Evolutionary conservation across 1,284 basidiomycete species (phyloP), one percentile per base, ranked within the genome.

Genomic region (Ustilago nuda): DNA sequence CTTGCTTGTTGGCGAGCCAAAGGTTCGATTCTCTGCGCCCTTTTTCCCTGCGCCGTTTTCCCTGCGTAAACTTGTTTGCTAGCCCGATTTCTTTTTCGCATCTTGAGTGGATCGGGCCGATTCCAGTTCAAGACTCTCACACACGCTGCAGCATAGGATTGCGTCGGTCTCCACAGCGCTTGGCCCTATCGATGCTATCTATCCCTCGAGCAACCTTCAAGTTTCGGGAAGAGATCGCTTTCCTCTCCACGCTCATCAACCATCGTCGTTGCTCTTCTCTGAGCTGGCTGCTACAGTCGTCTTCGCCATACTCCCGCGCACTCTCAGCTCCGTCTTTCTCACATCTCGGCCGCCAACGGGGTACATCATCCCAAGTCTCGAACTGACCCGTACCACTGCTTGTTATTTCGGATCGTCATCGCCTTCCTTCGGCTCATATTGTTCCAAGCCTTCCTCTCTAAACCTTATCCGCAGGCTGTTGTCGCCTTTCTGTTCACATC

Each of bases 251-350:
- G 1, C 23, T 50, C 57, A 27, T 39, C 66, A 52, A 41, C 59
- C 23, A 67, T 58, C 55, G 50, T 53, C 55, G 66, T 37, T 48
- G 66, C 59, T 67, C 54, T 35, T 23, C 23, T 45, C 9, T 39
- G 59, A 67, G 59, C 55, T 48, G 59, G 64, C 57, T 41, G 23
- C 12, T 27, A 27, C 23, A 27, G 23, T 27, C 3, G 23, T 27
- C 23, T 27, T 27, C 23, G 0, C 3, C 23, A 27, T 27, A 27
- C 23, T 27, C 23, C 3, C 23, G 23, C 23, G 3, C 23, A 27
- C 3, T 27, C 23, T 27, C 23, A 27, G 23, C 23, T 27, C 23
- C 23, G 23, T 27, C 23, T 27, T 27, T 27, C 43, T 45, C 43
- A n/a, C n/a, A n/a, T 1, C 15, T 6, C 43, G 19, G 17, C 43